Percentiles rank a stretch among this genome's conserved stretches.
phyloP scores from a whole-genome alignment of 768 basidiomycete species.

The Leccinum longicurvipes region DNA sequence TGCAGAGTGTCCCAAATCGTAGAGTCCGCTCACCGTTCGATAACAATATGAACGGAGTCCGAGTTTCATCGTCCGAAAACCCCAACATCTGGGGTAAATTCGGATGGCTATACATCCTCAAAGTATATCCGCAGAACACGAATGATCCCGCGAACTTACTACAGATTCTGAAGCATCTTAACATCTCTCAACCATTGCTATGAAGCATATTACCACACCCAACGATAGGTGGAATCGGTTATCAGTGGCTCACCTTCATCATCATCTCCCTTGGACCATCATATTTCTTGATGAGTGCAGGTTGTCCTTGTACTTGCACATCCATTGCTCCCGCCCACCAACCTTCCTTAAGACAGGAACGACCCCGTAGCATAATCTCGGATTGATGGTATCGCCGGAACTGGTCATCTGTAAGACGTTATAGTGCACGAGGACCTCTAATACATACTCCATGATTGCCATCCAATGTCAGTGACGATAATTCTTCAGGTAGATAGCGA shows the following conservation, averaged over 20 bases:
- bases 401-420: slow-evolving; percentile 26
- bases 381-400: slow-evolving; percentile 51
- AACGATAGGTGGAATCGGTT: not conserved
- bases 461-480: slow-evolving; percentile 19
- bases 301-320: slow-evolving; percentile 39
- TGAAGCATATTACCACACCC: not conserved
- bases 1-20: not conserved
- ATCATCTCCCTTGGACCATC: slow-evolving; percentile 35
- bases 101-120: slow-evolving; percentile 38
- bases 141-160: slow-evolving; percentile 31
- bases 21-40: slow-evolving; percentile 37
- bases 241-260: slow-evolving; percentile 26
- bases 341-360: slow-evolving; percentile 36
- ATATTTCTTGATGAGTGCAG: slow-evolving; percentile 43
- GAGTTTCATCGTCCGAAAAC: slow-evolving; percentile 42
- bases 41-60: slow-evolving; percentile 50
- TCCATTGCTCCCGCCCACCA: slow-evolving; percentile 48
- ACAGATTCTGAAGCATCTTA: slow-evolving; percentile 47
- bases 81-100: slow-evolving; percentile 54
- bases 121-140: not conserved
- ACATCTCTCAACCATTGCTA: slow-evolving; percentile 51
- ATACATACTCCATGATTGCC: slow-evolving; percentile 35
- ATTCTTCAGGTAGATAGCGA: slow-evolving; percentile 20
- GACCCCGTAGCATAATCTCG: slow-evolving; percentile 39
- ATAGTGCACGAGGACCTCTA: not conserved